These are phyloP conservation scores for Metroxylon sagu DNA, from an alignment of 176 grass and related monocot species.

Conservation along the genomic window DNA sequence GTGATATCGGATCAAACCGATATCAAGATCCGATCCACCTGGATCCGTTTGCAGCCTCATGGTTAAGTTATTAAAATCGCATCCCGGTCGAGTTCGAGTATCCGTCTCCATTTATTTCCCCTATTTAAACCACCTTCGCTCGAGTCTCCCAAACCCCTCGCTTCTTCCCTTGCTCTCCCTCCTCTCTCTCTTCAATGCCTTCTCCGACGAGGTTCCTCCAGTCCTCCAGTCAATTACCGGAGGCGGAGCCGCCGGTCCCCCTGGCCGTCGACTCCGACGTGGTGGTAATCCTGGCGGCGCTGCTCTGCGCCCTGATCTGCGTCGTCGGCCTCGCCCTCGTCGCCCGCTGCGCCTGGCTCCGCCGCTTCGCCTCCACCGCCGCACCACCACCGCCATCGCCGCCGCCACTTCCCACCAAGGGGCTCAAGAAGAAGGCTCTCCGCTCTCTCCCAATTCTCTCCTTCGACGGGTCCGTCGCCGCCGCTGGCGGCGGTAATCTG, in stretches of 20 bases:
- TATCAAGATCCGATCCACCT: no score
- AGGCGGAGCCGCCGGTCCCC: not conserved
- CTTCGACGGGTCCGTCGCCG: slow-evolving; percentile 14
- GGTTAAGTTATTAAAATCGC: no score
- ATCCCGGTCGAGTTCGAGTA: no score
- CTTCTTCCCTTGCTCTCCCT: not conserved
- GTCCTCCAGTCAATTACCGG: not conserved
- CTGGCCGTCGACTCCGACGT: slow-evolving; percentile 38
- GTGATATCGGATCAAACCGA: no score
- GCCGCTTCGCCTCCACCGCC: slow-evolving; percentile 37
- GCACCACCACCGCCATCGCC: slow-evolving; percentile 17
- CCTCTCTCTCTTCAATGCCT: slow-evolving; percentile 1
- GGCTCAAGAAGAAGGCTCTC: slow-evolving; percentile 45
- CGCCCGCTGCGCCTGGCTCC: slow-evolving; percentile 38
- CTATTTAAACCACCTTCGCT: no score
- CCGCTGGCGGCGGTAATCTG: not conserved
- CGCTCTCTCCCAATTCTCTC: slow-evolving; percentile 40
- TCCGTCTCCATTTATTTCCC: no score
- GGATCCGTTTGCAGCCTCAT: no score
- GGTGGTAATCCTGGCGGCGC: slow-evolving; percentile 46
- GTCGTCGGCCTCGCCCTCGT: slow-evolving; percentile 62
- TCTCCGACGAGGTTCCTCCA: slow-evolving; percentile 5
- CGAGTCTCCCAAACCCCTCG: no score
- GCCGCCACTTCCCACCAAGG: slow-evolving; percentile 13
- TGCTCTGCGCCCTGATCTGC: slow-evolving; percentile 64